Evolutionary conservation across 495 filamentous ascomycete species (phyloP).

Genomic region (Penicillium goetzii): DNA sequence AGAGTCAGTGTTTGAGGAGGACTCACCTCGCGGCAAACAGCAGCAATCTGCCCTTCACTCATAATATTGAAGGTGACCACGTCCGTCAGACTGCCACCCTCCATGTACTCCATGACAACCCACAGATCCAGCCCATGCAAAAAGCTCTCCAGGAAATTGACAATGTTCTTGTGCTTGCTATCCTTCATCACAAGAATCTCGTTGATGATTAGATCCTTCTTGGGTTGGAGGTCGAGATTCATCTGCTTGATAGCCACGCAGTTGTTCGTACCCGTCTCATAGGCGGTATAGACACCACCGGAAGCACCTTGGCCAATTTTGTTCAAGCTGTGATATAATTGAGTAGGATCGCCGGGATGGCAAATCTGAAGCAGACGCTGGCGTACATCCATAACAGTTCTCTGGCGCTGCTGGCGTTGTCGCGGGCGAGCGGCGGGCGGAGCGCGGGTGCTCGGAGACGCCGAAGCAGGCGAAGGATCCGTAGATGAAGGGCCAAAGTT

Average conservation of each 20-base stretch:
- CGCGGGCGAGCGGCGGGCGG: constrained; percentile 70
- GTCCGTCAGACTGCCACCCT: constrained; percentile 95
- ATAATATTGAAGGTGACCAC: constrained; percentile 99
- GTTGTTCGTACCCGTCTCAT: constrained; percentile 77
- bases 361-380: constrained; percentile 84
- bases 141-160: constrained; percentile 98
- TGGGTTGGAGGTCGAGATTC: constrained; percentile 97
- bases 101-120: constrained; percentile 99
- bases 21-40: constrained; percentile 85
- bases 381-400: constrained; percentile 78
- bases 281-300: constrained; percentile 92
- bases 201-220: constrained; percentile 99
- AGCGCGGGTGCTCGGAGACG: constrained; percentile 60
- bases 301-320: constrained; percentile 99
- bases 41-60: constrained; percentile 94
- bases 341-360: constrained; percentile 82
- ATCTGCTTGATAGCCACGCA: constrained; percentile 99
- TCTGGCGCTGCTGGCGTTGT: constrained; percentile 74
- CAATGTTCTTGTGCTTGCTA: constrained; percentile 96
- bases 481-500: constrained; percentile 30
- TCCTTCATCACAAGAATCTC: constrained; percentile 99
- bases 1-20: neutral
- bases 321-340: constrained; percentile 81
- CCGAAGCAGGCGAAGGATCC: constrained; percentile 43
- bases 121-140: constrained; percentile 86